Conservation (phyloP, 352 stramenopile species). For the Phytophthora citricola region DNA sequence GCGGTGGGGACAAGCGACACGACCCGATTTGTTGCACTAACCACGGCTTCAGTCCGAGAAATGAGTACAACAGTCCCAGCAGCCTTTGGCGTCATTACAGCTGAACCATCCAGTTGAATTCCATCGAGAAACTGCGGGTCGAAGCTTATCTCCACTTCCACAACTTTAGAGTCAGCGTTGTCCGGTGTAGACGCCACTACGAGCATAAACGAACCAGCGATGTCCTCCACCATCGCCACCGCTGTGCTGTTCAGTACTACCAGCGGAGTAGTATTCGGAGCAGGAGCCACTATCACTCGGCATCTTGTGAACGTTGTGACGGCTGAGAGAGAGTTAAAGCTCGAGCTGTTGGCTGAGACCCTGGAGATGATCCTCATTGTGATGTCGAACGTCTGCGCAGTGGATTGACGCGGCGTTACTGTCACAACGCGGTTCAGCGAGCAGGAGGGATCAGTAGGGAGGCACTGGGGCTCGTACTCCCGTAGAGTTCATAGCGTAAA, state of each 20-base stretch:
- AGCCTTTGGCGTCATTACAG: constrained; percentile 7
- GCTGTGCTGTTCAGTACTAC: constrained; percentile 38
- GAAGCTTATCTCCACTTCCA: constrained; percentile 48
- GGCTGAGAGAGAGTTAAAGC: constrained; percentile 34
- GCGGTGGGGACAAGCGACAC: constrained; percentile 35
- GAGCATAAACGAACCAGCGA: constrained; percentile 39
- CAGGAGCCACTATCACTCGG: constrained; percentile 40
- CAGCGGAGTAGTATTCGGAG: constrained; percentile 41
- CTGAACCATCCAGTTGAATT: constrained; percentile 41
- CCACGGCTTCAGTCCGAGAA: constrained; percentile 9
- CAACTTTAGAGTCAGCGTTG: constrained; percentile 52
- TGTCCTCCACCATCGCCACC: constrained; percentile 45
- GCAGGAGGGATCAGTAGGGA: constrained; percentile 17
- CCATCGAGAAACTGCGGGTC: constrained; percentile 38
- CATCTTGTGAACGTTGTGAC: constrained; percentile 36
- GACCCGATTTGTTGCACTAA: constrained; percentile 21
- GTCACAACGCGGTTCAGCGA: constrained; percentile 37
- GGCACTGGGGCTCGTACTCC: constrained; percentile 13
- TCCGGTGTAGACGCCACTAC: constrained; percentile 50
- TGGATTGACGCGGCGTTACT: constrained; percentile 42
- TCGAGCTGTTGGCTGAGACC: constrained; percentile 17
- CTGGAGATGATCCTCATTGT: constrained; percentile 37
- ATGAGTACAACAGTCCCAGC: constrained; percentile 35
- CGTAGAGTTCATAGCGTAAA: constrained; percentile 25
- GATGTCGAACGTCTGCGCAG: constrained; percentile 50